Evolutionary conservation across 768 basidiomycete species (phyloP), one percentile per base, ranked within the genome.

Genomic region (Lactarius pseudohatsudake): DNA sequence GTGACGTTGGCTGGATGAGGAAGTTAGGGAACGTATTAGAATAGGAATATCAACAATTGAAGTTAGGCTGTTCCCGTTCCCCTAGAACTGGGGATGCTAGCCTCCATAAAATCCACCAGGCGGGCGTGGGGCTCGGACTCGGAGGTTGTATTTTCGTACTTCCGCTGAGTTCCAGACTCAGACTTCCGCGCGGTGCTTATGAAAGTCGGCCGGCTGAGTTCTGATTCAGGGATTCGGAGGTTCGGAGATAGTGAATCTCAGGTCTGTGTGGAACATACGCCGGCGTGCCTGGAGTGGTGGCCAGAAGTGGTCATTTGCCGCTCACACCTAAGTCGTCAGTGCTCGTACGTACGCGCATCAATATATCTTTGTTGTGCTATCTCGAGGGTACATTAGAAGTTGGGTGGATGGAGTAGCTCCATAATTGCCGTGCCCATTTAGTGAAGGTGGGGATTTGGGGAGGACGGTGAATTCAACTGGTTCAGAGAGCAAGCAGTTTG

Each of bases 61-160:
- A 50, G 50, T 53, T 53, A 53, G 50, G 50, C 13, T 26, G 26
- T 53, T 26, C 50, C 6, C 5, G 13, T 15, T 53, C 26, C 22
- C 26, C 20, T 45, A 5, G 10, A 26, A n/a, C n/a, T 47, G 45
- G 45, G 26, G 26, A 26, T 26, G 26, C 30, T 30, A 30, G 30
- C 30, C 30, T 30, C 30, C 47, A 26, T 22, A 50, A 16, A 41
- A 41, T 41, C 40, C 15, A 41, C 38, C 32, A 32, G 32, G 32
- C n/a, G n/a, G 45, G 45, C 45, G 45, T n/a, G 47, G 22, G 47
- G 47, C n/a, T 26, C 22, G 4, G 26, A 53, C 26, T 53, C 50
- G 50, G 50, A 53, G 26, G 50, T 53, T 53, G 50, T 53, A 53
- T 53, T 53, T 50, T 53, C 50, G 50, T 53, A 53, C 50, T 53